These are phyloP conservation scores for Lentinula guzmanii DNA, from an alignment of 768 basidiomycete species.

Conservation along the genomic window DNA sequence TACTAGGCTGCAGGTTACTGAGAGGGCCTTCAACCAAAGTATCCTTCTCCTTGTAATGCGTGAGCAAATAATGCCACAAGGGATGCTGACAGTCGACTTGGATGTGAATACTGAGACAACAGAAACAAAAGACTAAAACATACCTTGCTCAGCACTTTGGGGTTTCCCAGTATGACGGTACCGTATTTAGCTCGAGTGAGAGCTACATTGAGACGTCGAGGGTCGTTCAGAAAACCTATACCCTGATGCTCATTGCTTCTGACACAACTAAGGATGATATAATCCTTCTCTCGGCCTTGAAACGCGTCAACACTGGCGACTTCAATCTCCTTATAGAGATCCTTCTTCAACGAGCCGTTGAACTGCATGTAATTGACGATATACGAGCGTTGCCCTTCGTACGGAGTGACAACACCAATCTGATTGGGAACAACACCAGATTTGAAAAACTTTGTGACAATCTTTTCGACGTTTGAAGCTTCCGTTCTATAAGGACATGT, in stretches of 20 bases:
- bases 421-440: conserved; percentile 93
- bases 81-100: conserved; percentile 66
- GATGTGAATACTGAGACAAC: conserved; percentile 6
- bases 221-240: conserved; percentile 98
- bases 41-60: conserved; percentile 95
- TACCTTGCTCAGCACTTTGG: conserved; percentile 98
- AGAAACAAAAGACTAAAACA: conserved; percentile 11
- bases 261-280: conserved; percentile 97
- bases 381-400: conserved; percentile 97
- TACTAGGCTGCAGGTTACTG: conserved; percentile 92
- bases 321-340: conserved; percentile 98
- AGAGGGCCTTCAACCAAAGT: conserved; percentile 95
- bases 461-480: conserved; percentile 98
- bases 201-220: conserved; percentile 92
- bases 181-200: conserved; percentile 97
- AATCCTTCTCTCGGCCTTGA: conserved; percentile 99
- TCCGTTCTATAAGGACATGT: conserved; percentile 62
- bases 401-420: conserved; percentile 98
- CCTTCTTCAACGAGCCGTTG: conserved; percentile 98
- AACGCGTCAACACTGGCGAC: conserved; percentile 99
- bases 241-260: conserved; percentile 99
- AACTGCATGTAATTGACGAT: conserved; percentile 99
- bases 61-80: conserved; percentile 95
- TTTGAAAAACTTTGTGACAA: conserved; percentile 99
- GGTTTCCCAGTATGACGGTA: conserved; percentile 99